Evolutionary conservation across 352 stramenopile genomes (phyloP).

Genomic region (Globisporangium paroecandrum): DNA sequence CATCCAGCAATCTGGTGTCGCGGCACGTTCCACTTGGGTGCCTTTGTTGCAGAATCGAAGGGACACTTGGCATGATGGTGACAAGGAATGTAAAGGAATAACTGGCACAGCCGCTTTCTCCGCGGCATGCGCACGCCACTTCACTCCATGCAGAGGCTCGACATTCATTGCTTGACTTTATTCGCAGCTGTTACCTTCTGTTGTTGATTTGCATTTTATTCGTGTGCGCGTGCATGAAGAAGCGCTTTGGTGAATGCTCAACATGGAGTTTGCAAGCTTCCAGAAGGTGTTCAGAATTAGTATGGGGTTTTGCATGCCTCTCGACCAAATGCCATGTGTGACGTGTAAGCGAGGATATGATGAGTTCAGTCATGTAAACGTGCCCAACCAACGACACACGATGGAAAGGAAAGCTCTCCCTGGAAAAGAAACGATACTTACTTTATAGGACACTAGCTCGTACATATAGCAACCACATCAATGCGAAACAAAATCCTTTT

Average conservation of each 20-base stretch:
- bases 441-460: too few relatives aligned
- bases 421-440: too few relatives aligned
- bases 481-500: too few relatives aligned
- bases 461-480: too few relatives aligned
- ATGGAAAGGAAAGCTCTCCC: too few relatives aligned
- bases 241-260: background rate
- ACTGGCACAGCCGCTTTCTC: background rate
- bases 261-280: background rate
- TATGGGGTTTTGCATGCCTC: background rate
- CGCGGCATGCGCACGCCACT: background rate
- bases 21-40: background rate
- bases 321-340: background rate
- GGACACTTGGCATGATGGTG: background rate
- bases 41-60: background rate
- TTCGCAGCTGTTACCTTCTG: background rate
- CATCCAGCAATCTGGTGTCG: background rate
- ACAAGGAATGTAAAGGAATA: constrained; percentile 1
- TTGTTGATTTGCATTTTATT: background rate
- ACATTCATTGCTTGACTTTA: background rate
- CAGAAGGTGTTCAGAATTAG: background rate
- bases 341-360: background rate
- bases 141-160: background rate
- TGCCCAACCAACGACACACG: background rate
- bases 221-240: background rate
- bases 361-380: background rate